A percentile compares a stretch with the other conserved stretches of the same genome.
These are phyloP conservation scores for Salix arbutifolia DNA, from an alignment of 345 rosid species.

Conservation along the genomic window DNA sequence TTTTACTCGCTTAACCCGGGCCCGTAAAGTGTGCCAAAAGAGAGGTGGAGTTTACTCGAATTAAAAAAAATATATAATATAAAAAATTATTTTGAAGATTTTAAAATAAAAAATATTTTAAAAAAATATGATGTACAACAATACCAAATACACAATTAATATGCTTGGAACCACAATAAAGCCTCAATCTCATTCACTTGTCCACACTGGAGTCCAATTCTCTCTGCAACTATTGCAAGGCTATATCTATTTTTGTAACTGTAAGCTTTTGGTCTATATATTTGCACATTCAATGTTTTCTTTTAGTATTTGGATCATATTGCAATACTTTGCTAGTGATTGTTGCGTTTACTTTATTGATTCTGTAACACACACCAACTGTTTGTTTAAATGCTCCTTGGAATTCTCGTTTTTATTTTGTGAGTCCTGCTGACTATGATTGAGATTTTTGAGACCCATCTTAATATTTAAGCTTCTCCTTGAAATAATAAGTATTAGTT, in stretches of 20 bases:
- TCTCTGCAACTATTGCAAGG: not conserved
- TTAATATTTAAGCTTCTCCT: not conserved
- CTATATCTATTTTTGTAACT: not conserved
- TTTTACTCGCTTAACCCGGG: no score
- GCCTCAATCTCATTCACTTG: no score
- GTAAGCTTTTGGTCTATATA: not conserved
- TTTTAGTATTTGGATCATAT: not conserved
- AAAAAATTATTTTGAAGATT: no score
- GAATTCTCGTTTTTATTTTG: not conserved
- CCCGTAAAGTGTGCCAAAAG: no score
- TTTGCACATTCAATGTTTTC: not conserved
- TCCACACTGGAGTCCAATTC: no score
- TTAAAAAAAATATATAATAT: no score
- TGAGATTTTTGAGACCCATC: not conserved
- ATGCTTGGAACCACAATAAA: no score
- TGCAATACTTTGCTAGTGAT: not conserved
- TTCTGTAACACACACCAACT: not conserved
- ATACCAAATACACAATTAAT: no score
- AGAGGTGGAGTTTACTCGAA: no score
- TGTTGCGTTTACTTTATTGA: not conserved
- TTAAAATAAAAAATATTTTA: no score
- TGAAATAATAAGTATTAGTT: not conserved
- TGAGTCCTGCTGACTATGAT: not conserved
- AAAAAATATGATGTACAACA: no score
- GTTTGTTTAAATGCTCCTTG: not conserved